phyloP scores from a whole-genome alignment of 257 asterid genomes.

The Gardenia jasminoides region DNA sequence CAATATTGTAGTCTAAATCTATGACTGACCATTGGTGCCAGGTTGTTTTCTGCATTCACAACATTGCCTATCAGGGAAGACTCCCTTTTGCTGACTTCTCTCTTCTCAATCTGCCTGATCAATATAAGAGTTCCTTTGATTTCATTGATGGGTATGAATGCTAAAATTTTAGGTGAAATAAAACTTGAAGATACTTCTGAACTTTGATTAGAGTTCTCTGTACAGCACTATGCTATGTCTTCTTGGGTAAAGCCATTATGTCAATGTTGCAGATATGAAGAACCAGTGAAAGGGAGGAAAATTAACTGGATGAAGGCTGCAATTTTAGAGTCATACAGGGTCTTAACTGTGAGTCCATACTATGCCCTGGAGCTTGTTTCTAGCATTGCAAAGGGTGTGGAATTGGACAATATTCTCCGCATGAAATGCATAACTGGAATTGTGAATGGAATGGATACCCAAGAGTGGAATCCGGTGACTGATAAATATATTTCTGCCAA shows the following conservation, averaged over 20 bases:
- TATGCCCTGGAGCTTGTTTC: constrained; percentile 83
- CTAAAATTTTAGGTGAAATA: not conserved
- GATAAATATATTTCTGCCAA: constrained; percentile 68
- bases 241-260: constrained; percentile 11
- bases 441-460: constrained; percentile 82
- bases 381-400: constrained; percentile 82
- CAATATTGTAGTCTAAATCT: constrained; percentile 11
- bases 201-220: not conserved
- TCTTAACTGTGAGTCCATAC: constrained; percentile 85
- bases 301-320: constrained; percentile 99
- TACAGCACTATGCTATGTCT: not conserved
- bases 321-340: constrained; percentile 58
- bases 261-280: constrained; percentile 48
- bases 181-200: not conserved
- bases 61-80: constrained; percentile 97
- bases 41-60: constrained; percentile 97
- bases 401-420: constrained; percentile 62
- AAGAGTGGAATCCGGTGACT: constrained; percentile 92
- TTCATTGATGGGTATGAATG: constrained; percentile 82
- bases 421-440: constrained; percentile 53
- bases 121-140: constrained; percentile 76
- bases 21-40: constrained; percentile 19
- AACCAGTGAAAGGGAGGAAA: constrained; percentile 91
- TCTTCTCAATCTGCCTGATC: constrained; percentile 77
- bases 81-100: constrained; percentile 71